Evolutionary conservation across 305 asterid species (phyloP).

Genomic region (Solanum aculeatissimum): DNA sequence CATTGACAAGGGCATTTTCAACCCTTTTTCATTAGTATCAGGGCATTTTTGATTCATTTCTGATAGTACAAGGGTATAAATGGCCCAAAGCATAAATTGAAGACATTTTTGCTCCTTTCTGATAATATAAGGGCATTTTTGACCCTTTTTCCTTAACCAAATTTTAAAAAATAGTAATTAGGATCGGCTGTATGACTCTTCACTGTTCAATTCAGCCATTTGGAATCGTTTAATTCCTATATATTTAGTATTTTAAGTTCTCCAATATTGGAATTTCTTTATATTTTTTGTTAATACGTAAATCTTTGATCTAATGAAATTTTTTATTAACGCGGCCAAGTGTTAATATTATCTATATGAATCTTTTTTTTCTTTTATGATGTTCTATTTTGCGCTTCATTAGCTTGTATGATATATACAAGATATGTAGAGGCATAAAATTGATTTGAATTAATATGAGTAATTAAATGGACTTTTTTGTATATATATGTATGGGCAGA

Average conservation of each 20-base stretch:
- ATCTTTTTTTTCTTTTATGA: not conserved
- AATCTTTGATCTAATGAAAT: not conserved
- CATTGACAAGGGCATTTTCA: no score
- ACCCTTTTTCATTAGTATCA: no score
- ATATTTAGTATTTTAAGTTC: not conserved
- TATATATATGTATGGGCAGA: not conserved
- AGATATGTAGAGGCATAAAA: not conserved
- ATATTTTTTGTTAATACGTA: not conserved
- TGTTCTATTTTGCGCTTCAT: not conserved
- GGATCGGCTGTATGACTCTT: not conserved
- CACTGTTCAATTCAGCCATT: accelerated
- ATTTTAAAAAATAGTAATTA: no score
- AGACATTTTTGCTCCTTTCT: no score
- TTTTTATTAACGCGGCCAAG: not conserved
- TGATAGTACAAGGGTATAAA: no score
- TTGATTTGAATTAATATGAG: not conserved
- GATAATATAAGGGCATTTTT: no score
- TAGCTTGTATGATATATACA: no score
- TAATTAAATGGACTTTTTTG: not conserved
- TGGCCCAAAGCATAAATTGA: no score
- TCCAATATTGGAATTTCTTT: not conserved
- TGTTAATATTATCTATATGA: not conserved
- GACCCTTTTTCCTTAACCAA: no score
- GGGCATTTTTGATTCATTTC: no score
- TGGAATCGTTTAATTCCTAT: not conserved